These are phyloP conservation scores for Arabis alpina DNA, from an alignment of 345 rosid species.

Conservation along the genomic window DNA sequence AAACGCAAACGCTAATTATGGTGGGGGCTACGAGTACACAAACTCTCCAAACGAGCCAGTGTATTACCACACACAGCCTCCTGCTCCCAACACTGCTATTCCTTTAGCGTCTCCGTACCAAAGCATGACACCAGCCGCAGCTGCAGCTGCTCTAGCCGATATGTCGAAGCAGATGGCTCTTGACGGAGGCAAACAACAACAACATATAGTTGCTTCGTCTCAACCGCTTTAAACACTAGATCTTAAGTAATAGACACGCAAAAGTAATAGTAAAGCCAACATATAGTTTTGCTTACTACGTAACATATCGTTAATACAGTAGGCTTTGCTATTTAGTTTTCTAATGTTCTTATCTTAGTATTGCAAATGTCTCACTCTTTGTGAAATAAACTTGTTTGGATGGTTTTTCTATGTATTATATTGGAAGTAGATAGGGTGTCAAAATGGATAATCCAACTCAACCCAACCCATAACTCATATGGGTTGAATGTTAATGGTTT, in stretches of 20 bases:
- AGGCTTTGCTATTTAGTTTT: conserved; percentile 16
- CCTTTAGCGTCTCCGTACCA: conserved; percentile 65
- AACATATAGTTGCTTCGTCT: conserved; percentile 37
- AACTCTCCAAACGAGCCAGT: conserved; percentile 55
- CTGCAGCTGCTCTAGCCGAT: conserved; percentile 56
- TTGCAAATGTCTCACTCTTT: conserved; percentile 1
- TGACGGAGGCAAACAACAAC: conserved; percentile 45
- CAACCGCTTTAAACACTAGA: conserved; percentile 42
- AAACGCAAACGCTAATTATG: conserved; percentile 41
- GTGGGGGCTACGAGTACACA: conserved; percentile 48
- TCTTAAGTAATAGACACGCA: conserved; percentile 21
- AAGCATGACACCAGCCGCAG: conserved; percentile 64
- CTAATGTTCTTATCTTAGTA: conserved; percentile 12
- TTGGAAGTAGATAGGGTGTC: neutral
- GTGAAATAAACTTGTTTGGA: conserved; percentile 18
- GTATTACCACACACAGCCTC: conserved; percentile 57
- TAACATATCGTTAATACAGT: conserved; percentile 26
- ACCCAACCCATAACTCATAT: no score
- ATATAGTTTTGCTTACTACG: neutral
- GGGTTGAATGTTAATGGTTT: no score
- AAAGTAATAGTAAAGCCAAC: conserved; percentile 23
- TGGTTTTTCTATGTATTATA: neutral
- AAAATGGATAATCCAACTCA: no score
- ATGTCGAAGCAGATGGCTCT: conserved; percentile 57
- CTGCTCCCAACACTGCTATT: conserved; percentile 34